Conservation (phyloP, 768 basidiomycete genomes). For the Amanita molliuscula region DNA sequence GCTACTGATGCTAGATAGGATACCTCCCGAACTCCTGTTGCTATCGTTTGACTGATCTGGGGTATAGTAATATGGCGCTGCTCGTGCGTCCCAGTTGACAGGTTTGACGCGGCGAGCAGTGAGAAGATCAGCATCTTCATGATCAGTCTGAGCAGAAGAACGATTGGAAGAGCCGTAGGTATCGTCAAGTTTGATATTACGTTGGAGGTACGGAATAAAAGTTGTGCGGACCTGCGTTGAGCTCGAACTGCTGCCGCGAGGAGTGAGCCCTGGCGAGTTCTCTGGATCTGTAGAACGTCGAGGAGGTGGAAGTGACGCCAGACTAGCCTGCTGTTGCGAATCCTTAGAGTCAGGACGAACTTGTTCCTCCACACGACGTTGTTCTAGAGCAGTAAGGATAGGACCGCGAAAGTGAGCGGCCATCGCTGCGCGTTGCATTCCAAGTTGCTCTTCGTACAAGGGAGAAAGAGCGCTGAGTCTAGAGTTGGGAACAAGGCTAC, state of each 20-base stretch:
- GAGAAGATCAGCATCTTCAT: slow-evolving; percentile 37
- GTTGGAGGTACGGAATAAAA: slow-evolving; percentile 10
- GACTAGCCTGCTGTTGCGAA: slow-evolving; percentile 17
- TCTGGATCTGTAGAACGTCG: slow-evolving; percentile 25
- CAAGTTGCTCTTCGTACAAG: slow-evolving; percentile 17
- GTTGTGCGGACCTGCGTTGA: slow-evolving; percentile 1
- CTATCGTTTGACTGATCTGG: slow-evolving; percentile 11
- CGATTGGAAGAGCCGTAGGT: slow-evolving; percentile 19
- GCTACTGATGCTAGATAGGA: slow-evolving; percentile 36
- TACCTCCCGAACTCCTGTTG: slow-evolving; percentile 11
- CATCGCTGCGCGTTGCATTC: slow-evolving; percentile 4
- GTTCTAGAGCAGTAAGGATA: slow-evolving; percentile 25
- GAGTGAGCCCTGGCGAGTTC: slow-evolving; percentile 8
- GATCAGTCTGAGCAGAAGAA: slow-evolving; percentile 21
- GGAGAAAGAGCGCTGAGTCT: slow-evolving; percentile 25
- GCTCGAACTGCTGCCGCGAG: neutral
- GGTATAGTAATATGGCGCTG: slow-evolving; percentile 11
- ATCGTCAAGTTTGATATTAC: slow-evolving; percentile 8
- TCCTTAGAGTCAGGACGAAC: slow-evolving; percentile 17
- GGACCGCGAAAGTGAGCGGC: slow-evolving; percentile 23
- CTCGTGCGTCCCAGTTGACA: slow-evolving; percentile 24
- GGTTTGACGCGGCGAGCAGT: slow-evolving; percentile 42
- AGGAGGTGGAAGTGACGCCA: slow-evolving; percentile 21
- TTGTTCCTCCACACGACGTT: slow-evolving; percentile 26
- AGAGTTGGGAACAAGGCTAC: slow-evolving; percentile 27